Evolutionary conservation across 139 green algal genomes (phyloP).

Genomic region (Tetratostichococcus sp.): DNA sequence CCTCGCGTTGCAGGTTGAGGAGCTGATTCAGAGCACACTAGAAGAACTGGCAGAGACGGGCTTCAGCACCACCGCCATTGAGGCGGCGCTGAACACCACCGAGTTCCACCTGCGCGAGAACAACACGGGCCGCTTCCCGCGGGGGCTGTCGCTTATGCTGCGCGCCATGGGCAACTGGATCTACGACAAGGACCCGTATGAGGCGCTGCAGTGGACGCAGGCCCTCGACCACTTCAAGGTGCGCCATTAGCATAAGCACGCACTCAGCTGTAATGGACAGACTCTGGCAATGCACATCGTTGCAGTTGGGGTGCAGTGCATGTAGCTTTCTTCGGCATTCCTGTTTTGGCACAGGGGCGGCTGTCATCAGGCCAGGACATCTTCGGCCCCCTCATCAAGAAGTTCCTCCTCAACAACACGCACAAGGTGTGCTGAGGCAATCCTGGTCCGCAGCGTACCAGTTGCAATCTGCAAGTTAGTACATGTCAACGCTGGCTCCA

Average conservation of each 20-base stretch:
- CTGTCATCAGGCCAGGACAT: constrained; percentile 79
- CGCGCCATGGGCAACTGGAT: constrained; percentile 89
- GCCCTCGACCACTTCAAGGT: constrained; percentile 86
- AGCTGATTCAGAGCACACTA: constrained; percentile 77
- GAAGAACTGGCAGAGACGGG: constrained; percentile 61
- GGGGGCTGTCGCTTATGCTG: constrained; percentile 95
- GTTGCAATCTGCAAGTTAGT: too few relatives aligned
- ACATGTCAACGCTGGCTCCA: too few relatives aligned
- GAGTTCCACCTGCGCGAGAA: constrained; percentile 98
- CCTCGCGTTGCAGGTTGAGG: constrained; percentile 56
- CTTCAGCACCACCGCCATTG: constrained; percentile 70
- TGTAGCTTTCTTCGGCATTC: too few relatives aligned
- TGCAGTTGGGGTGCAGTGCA: too few relatives aligned
- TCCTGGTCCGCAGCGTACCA: too few relatives aligned
- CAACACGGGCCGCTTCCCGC: constrained; percentile 96
- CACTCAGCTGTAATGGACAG: too few relatives aligned
- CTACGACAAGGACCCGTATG: constrained; percentile 92
- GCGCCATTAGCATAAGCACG: neutral
- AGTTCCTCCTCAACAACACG: constrained; percentile 87
- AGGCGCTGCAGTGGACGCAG: constrained; percentile 85
- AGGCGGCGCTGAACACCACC: constrained; percentile 96
- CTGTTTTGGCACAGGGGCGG: constrained; percentile 29
- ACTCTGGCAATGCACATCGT: too few relatives aligned
- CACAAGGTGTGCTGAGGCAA: constrained; percentile 47
- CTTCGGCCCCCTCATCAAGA: constrained; percentile 86